Evolutionary conservation across 805 yeast genomes (phyloP).

Genomic region (Metschnikowia amazonensis): DNA sequence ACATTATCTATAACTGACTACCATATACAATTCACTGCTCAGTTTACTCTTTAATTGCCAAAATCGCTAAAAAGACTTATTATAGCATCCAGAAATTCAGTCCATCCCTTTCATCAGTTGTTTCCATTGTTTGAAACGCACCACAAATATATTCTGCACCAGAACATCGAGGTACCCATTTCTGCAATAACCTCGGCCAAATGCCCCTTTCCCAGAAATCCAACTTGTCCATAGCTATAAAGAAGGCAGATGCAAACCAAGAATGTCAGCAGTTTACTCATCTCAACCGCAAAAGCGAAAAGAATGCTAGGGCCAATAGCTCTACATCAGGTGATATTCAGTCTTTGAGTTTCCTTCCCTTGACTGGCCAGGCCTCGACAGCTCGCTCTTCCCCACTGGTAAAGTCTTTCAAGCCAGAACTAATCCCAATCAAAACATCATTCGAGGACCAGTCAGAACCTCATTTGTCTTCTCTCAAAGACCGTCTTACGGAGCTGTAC

Average conservation of each 20-base stretch:
- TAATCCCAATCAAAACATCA: slow-evolving; percentile 36
- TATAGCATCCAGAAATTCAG: neutral
- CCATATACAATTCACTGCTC: neutral
- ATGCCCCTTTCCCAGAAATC: slow-evolving; percentile 32
- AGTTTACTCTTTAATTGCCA: neutral
- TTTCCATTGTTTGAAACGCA: slow-evolving; percentile 2
- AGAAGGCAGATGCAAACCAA: slow-evolving; percentile 35
- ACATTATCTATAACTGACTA: neutral
- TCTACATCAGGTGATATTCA: slow-evolving; percentile 10
- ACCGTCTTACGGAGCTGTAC: slow-evolving; percentile 18
- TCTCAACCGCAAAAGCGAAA: slow-evolving; percentile 9
- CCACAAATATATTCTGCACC: slow-evolving; percentile 5
- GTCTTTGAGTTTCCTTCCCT: slow-evolving; percentile 15
- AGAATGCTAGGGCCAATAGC: slow-evolving; percentile 10
- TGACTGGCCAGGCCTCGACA: slow-evolving; percentile 16
- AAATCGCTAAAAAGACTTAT: neutral
- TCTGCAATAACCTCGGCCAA: slow-evolving; percentile 1
- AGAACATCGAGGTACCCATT: neutral
- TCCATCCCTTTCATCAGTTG: neutral
- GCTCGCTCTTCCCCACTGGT: slow-evolving; percentile 31
- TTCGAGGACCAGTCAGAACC: slow-evolving; percentile 23
- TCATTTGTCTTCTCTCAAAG: slow-evolving; percentile 16
- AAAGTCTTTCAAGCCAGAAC: slow-evolving; percentile 33
- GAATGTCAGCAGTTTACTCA: slow-evolving; percentile 17
- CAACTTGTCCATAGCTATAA: slow-evolving; percentile 42